These are phyloP conservation scores for Fusarium oligoseptatum DNA, from an alignment of 2,329 filamentous ascomycete species.

Conservation along the genomic window DNA sequence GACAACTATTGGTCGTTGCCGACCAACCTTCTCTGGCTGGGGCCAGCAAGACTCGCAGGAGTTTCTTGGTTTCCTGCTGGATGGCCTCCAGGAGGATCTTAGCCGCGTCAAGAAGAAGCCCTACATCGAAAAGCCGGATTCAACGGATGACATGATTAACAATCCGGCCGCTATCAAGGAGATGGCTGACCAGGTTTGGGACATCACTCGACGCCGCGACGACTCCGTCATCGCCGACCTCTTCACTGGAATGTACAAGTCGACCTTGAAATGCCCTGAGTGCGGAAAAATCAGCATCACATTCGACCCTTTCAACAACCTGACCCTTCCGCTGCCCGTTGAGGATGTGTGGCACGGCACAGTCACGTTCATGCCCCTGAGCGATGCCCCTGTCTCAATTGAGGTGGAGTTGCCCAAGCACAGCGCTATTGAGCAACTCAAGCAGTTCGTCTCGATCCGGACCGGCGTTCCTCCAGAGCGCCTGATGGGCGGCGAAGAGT, in stretches of 20 bases:
- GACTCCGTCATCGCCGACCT: slow-evolving; percentile 96
- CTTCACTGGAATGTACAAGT: slow-evolving; percentile 98
- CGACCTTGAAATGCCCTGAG: slow-evolving; percentile 89
- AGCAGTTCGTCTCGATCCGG: slow-evolving; percentile 76
- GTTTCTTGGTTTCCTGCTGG: slow-evolving; percentile 93
- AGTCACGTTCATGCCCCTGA: slow-evolving; percentile 83
- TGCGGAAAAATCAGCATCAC: slow-evolving; percentile 98
- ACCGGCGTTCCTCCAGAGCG: slow-evolving; percentile 74
- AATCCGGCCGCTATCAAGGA: slow-evolving; percentile 83
- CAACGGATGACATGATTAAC: slow-evolving; percentile 94
- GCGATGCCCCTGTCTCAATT: slow-evolving; percentile 77
- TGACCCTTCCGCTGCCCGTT: slow-evolving; percentile 91
- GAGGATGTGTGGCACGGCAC: slow-evolving; percentile 83
- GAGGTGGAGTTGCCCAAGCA: slow-evolving; percentile 86
- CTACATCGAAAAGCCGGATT: slow-evolving; percentile 97
- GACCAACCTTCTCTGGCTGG: slow-evolving; percentile 91
- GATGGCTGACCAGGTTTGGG: slow-evolving; percentile 90
- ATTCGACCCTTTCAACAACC: slow-evolving; percentile 96
- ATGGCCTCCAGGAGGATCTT: slow-evolving; percentile 94
- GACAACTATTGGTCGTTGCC: slow-evolving; percentile 81
- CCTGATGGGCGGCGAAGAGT: slow-evolving; percentile 86
- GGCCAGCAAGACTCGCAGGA: slow-evolving; percentile 98
- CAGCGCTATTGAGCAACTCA: slow-evolving; percentile 75
- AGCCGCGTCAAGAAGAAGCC: slow-evolving; percentile 96
- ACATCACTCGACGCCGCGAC: slow-evolving; percentile 91